Evolutionary conservation across 192 early-diverging fungal genomes (phyloP), one percentile per base, ranked within the genome.

Genomic region (Umbelopsis vinacea): DNA sequence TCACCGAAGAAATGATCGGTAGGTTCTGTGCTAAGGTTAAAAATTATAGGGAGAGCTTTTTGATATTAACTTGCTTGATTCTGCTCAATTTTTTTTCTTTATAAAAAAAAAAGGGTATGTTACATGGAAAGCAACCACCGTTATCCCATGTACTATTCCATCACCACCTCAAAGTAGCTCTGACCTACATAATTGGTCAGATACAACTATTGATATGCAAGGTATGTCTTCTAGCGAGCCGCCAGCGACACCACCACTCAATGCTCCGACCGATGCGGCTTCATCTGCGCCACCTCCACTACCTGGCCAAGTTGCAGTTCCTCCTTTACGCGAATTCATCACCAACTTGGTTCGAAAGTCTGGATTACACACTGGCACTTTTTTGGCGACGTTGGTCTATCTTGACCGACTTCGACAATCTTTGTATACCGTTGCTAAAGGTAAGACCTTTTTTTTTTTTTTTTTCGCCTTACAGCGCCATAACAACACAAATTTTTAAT

Each of bases 321-420:
- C 91, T 19, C 83, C 87, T 0, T 75, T 92, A 50, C 77, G 82
- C 53, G 71, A 78, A 40, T 92, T 92, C 71, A 90, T 90, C 70
- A 78, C 82, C 8, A 82, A 84, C 35, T 72, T 92, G 1, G 89
- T 91, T 21, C 35, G 82, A 38, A 80, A 83, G 46, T 90, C 90
- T 47, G 85, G 86, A 37, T 87, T 92, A 5, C 87, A 89, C 54
- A 82, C 88, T 0, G 88, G 88, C 0, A 92, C 89, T 1, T 82
- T 91, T 21, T 79, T 91, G 12, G 83, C 87, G 43, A 89, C 91
- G 0, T 68, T 92, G 2, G 87, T 91, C 17, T 91, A 90, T 71
- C 81, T 92, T 14, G 88, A 86, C 40, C 84, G 89, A 11, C 71
- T 90, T 72, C 81, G 82, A 45, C 70, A 71, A 37, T 85, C 85